Evolutionary conservation across 2,329 filamentous ascomycete genomes (phyloP).

Genomic region (Pyrenophora tritici-repentis): DNA sequence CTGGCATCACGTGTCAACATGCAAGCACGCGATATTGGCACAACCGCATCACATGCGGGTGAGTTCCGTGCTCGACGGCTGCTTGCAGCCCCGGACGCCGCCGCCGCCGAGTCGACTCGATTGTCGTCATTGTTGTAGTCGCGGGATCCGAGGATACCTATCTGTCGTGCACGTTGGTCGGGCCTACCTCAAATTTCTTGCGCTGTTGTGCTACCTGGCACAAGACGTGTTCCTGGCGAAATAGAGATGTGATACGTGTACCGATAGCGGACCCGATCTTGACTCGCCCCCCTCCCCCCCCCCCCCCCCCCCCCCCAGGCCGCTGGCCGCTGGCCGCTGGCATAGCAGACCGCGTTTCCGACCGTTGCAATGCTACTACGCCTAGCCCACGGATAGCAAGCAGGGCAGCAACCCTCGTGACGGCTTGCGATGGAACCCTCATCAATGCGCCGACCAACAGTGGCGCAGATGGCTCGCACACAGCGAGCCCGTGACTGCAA

Average conservation of each 20-base stretch:
- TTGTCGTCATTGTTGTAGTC: conserved; percentile 16
- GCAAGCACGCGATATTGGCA: conserved; percentile 36
- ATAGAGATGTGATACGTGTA: not conserved
- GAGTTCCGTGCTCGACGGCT: conserved; percentile 26
- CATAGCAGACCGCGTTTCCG: conserved; percentile 35
- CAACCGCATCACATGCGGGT: conserved; percentile 21
- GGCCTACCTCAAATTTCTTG: conserved; percentile 1
- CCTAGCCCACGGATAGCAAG: conserved; percentile 14
- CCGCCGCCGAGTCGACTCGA: conserved; percentile 2
- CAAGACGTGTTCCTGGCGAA: not conserved
- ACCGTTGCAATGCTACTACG: conserved; percentile 20
- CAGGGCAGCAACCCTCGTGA: conserved; percentile 14
- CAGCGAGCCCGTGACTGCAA: conserved; percentile 42
- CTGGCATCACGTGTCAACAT: conserved; percentile 30
- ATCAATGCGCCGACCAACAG: conserved; percentile 37
- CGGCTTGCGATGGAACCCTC: conserved; percentile 27
- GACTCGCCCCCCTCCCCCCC: conserved; percentile 12
- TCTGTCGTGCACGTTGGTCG: conserved; percentile 3
- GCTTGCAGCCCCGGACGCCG: conserved; percentile 24
- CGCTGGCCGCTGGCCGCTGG: no score
- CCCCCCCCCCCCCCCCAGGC: no score
- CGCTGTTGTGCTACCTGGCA: conserved; percentile 14
- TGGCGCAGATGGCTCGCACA: conserved; percentile 29
- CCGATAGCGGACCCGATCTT: conserved; percentile 7
- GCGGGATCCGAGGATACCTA: not conserved